Evolutionary conservation across 148 eudicot species (phyloP), one percentile per base, ranked within the genome.

Genomic region (Cornus controversa): DNA sequence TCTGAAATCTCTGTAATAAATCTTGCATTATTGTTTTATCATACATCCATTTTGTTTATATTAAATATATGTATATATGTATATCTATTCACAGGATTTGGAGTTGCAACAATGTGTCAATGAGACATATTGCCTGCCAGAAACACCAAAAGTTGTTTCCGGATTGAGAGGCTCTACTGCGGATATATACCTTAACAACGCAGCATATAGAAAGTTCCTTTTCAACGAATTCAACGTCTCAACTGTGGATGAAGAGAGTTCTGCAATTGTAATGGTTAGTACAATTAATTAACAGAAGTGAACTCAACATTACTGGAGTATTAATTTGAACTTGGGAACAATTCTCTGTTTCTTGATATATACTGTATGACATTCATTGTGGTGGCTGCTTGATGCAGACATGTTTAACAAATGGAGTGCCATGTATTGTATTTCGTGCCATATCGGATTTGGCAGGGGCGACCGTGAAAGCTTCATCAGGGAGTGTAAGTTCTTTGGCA

Each of bases 181-280:
- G 7, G 78, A 88, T 77, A 76, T 84, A 66, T 84, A 81, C 67
- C 63, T 90, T 26, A 80, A 89, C 24, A 90, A 90, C 58, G 83
- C 79, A 47, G 93, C 91, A 0, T 90, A 78, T 66, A 82, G 88
- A 42, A 72, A 83, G 26, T 90, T 84, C 76, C 88, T 90, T 34
- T 78, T 66, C 65, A 50, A 80, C 18, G 75, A 86, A 73, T 80
- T 86, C 81, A 83, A 82, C 71, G 78, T 90, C 34, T 90, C 91
- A 36, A 87, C 85, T 1, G 87, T 77, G 11, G 93, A 90, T 34
- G 93, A 88, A 78, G 93, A 90, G 83, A 90, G 91, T 79, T 88
- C 87, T 24, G 91, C 93, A 27, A 70, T 90, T 6, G 80, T 86
- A 22, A 73, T 86, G 82, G 82, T 80, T 36, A 29, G 82, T 71